Conservation (phyloP, 768 basidiomycete genomes). For the Suillus weaverae region DNA sequence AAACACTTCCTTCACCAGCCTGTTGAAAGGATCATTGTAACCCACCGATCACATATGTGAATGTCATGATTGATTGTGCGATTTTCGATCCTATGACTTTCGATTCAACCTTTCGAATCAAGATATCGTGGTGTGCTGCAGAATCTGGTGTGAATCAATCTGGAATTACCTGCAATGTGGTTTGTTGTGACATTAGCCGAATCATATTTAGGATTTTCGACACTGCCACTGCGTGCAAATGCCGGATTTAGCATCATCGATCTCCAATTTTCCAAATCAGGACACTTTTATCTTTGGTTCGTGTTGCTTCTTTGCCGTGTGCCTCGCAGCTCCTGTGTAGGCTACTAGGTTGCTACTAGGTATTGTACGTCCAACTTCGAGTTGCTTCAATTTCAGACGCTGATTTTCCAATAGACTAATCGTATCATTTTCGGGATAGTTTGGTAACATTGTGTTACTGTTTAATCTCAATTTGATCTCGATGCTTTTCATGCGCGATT, state of each 20-base stretch:
- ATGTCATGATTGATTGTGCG: slow-evolving; percentile 36
- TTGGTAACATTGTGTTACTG: neutral
- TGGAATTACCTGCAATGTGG: neutral
- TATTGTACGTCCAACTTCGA: neutral
- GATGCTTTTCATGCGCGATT: slow-evolving; percentile 19
- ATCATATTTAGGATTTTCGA: too few relatives aligned
- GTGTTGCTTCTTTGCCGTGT: slow-evolving; percentile 19
- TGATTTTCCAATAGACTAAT: neutral
- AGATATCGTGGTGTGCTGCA: neutral
- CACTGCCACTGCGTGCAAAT: neutral
- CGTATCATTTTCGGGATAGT: neutral
- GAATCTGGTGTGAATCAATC: neutral
- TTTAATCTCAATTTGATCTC: too few relatives aligned
- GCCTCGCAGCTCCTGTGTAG: slow-evolving; percentile 17
- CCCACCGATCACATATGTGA: slow-evolving; percentile 60
- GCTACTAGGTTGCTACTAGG: neutral
- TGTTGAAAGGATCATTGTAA: neutral
- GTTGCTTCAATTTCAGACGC: neutral
- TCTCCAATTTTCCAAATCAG: slow-evolving; percentile 13
- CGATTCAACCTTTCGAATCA: neutral
- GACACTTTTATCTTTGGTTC: neutral
- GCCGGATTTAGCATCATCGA: slow-evolving; percentile 2
- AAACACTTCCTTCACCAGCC: neutral
- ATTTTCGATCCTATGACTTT: neutral
- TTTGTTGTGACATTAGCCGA: neutral